These are phyloP conservation scores for Actinomortierella wolfii DNA, from an alignment of 371 early-diverging fungal genomes.

Conservation along the genomic window DNA sequence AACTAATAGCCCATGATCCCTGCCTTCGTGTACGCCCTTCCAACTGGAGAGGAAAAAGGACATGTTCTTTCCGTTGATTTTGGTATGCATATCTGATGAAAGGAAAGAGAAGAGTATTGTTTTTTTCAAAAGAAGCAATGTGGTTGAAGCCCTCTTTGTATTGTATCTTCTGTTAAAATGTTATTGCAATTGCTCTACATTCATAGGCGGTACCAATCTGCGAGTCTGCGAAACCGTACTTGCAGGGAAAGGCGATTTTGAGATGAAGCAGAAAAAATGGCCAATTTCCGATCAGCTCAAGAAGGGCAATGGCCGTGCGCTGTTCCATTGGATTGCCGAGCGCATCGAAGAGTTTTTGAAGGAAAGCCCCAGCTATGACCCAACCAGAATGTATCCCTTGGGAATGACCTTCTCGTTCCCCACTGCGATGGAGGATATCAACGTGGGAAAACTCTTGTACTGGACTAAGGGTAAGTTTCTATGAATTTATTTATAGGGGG, in stretches of 20 bases:
- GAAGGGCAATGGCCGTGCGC: conserved; percentile 52
- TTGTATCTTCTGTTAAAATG: neutral
- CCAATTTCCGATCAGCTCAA: conserved; percentile 60
- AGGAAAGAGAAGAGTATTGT: too few relatives aligned
- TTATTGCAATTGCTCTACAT: neutral
- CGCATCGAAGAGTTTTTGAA: conserved; percentile 76
- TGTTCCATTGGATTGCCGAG: conserved; percentile 90
- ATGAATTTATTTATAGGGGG: neutral
- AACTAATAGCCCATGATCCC: conserved; percentile 46
- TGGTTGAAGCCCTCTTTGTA: too few relatives aligned
- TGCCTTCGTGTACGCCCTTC: conserved; percentile 49
- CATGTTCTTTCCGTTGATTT: conserved; percentile 90
- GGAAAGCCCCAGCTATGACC: conserved; percentile 25
- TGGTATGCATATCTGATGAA: conserved; percentile 50
- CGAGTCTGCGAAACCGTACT: conserved; percentile 67
- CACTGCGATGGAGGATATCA: conserved; percentile 79
- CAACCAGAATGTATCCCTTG: conserved; percentile 55
- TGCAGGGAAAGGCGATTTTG: conserved; percentile 52
- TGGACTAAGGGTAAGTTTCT: conserved; percentile 90
- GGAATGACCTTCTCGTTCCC: conserved; percentile 98
- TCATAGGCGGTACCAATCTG: conserved; percentile 69
- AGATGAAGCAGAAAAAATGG: conserved; percentile 57
- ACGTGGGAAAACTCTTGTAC: conserved; percentile 75
- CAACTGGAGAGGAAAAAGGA: conserved; percentile 78
- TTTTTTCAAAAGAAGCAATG: too few relatives aligned